Evolutionary conservation across 129 eudicot species (phyloP), one percentile per base, ranked within the genome.

Genomic region (Oenanthe sinensis): DNA sequence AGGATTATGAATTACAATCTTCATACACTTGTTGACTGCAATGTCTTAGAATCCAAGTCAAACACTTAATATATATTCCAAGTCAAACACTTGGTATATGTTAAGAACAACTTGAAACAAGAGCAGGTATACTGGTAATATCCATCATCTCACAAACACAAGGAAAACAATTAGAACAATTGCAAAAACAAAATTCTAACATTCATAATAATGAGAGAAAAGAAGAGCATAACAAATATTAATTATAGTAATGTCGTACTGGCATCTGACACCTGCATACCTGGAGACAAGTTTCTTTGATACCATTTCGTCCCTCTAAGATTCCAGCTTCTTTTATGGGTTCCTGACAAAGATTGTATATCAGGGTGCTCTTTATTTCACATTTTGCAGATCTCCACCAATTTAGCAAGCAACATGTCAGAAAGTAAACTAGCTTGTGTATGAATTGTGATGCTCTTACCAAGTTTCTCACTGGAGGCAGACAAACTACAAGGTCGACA

Each of bases 311-410:
- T 26, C 98, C 98, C 80, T 93, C 98, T 75, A 93, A 87, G 72
- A 93, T 93, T 45, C 98, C 98, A 60, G 98, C 98, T 89, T 93
- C 98, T 88, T 93, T 93, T 78, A 93, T 93, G 8, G 98, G 98
- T 80, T 93, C 98, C 91, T 87, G 75, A 77, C 58, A 82, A 36
- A 75, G 39, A 63, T 33, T 45, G 62, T 44, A 44, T 20, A 42
- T 52, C 70, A 78, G 67, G 33, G 14, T 55, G 17, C 54, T 58
- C 42, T 55, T 55, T 33, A 30, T n/a, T 37, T 46, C 22, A 63
- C 74, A 11, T n/a, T 48, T 20, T 20, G 13, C 70, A 14, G 45
- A 37, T 22, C 10, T 39, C 48, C 68, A 28, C 68, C 19, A 36
- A 79, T 30, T 42, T 62, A 17, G 65, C 22, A 42, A 47, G 62